These are phyloP conservation scores for Daldinia eschscholtzii DNA, from an alignment of 2,329 filamentous ascomycete species.

Conservation along the genomic window DNA sequence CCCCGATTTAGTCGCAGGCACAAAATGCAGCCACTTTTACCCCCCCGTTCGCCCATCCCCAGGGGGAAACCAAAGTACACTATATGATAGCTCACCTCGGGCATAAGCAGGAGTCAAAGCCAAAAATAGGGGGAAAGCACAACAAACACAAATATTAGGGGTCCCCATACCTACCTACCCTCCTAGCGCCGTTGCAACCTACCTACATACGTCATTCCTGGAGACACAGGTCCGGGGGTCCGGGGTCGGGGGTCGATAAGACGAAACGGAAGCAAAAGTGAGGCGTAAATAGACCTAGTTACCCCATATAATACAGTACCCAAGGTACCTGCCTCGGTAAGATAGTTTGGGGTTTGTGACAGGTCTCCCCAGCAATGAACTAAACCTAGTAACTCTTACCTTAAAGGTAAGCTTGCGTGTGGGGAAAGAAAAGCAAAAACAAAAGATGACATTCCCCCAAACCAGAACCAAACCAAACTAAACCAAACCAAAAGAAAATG, in stretches of 20 bases:
- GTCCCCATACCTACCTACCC: not conserved
- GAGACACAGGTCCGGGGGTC: not conserved
- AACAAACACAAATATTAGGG: not conserved
- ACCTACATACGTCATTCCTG: conserved; percentile 1
- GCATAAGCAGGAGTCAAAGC: not conserved
- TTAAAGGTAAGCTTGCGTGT: not conserved
- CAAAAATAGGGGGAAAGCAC: not conserved
- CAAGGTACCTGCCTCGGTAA: not conserved
- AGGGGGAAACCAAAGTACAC: not conserved
- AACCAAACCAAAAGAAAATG: too few species aligned
- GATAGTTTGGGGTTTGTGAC: not conserved
- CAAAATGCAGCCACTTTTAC: not conserved
- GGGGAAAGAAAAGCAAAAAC: not conserved
- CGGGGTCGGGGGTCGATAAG: too few species aligned
- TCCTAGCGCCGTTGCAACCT: not conserved
- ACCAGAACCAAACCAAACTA: not conserved
- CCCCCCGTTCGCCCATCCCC: not conserved
- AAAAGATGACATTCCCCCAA: not conserved
- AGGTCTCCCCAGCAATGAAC: not conserved
- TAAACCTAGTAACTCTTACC: too few species aligned
- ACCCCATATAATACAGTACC: not conserved
- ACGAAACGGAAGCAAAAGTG: not conserved
- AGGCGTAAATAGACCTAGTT: not conserved
- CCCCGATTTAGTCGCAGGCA: conserved; percentile 1
- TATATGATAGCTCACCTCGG: conserved; percentile 12